Percentiles rank a stretch among this genome's conserved stretches.
phyloP scores from a whole-genome alignment of 352 stramenopile species.

The Blastocystis sp. region DNA sequence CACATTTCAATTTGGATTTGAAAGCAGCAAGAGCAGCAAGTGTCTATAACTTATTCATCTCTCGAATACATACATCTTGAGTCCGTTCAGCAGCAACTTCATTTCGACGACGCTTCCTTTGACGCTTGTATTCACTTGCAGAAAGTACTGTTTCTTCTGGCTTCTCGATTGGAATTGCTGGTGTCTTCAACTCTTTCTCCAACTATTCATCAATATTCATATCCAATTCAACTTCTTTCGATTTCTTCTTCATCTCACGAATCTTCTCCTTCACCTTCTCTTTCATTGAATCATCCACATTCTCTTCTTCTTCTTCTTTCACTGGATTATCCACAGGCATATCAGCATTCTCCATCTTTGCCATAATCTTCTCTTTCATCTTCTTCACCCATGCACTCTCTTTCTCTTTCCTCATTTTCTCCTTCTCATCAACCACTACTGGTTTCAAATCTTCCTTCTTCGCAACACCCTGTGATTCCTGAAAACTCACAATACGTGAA shows the following conservation, averaged over 20 bases:
- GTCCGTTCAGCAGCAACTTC: background rate
- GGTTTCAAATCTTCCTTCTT: background rate
- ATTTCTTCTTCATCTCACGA: slow-evolving; percentile 12
- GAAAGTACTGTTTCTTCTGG: too few species aligned
- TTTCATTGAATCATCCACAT: slow-evolving; percentile 65
- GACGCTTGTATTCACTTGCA: background rate
- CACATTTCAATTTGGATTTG: background rate
- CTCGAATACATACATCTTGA: slow-evolving; percentile 38
- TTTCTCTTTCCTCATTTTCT: slow-evolving; percentile 55
- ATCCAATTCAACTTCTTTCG: background rate
- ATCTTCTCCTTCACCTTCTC: slow-evolving; percentile 46
- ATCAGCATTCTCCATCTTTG: slow-evolving; percentile 68
- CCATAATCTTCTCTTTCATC: slow-evolving; percentile 24
- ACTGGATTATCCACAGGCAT: slow-evolving; percentile 71
- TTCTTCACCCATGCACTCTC: slow-evolving; percentile 64
- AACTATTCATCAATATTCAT: too few species aligned
- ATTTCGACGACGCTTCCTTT: background rate
- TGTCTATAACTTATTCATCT: slow-evolving; percentile 15
- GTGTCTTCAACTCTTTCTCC: slow-evolving; percentile 3
- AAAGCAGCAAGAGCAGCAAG: slow-evolving; percentile 16
- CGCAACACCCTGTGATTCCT: background rate
- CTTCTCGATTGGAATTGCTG: background rate
- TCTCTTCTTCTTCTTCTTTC: slow-evolving; percentile 69
- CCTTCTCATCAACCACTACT: background rate
- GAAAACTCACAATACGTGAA: slow-evolving; percentile 1